Evolutionary conservation across 1,284 basidiomycete genomes (phyloP).

Genomic region (Malassezia restricta): DNA sequence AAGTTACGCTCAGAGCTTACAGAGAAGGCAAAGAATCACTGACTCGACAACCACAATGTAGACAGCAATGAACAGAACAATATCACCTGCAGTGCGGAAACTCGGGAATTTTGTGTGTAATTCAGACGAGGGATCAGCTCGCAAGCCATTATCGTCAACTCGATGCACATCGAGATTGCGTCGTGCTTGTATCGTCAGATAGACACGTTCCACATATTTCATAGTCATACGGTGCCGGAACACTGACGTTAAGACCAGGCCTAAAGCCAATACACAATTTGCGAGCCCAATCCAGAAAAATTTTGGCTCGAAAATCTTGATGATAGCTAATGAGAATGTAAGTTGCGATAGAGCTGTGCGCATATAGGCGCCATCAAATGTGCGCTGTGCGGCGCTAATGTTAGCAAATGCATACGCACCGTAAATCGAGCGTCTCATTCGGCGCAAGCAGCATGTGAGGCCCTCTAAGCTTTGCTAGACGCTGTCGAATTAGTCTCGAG

Average conservation of each 20-base stretch:
- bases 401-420: constrained; percentile 1
- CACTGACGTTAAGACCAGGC: constrained; percentile 6
- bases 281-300: constrained; percentile 16
- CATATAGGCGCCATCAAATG: constrained; percentile 16
- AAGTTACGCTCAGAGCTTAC: neutral
- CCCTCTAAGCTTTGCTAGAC: neutral
- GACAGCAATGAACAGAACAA: neutral
- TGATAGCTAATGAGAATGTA: constrained; percentile 6
- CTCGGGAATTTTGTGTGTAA: constrained; percentile 2
- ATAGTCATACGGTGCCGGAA: constrained; percentile 13
- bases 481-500: neutral
- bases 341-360: constrained; percentile 11
- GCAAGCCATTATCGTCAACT: neutral
- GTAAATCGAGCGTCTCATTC: constrained; percentile 6
- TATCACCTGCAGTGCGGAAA: constrained; percentile 8
- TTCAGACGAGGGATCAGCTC: neutral
- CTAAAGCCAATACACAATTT: constrained; percentile 8
- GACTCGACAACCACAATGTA: constrained; percentile 1
- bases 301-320: constrained; percentile 9
- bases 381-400: constrained; percentile 13
- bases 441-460: constrained; percentile 5
- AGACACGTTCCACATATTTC: constrained; percentile 5
- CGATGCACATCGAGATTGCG: too few species aligned
- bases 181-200: neutral
- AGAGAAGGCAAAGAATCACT: constrained; percentile 7